Base-by-base conservation (phyloP, 2,329 filamentous ascomycete species). In the Fusarium sambucinum region DNA sequence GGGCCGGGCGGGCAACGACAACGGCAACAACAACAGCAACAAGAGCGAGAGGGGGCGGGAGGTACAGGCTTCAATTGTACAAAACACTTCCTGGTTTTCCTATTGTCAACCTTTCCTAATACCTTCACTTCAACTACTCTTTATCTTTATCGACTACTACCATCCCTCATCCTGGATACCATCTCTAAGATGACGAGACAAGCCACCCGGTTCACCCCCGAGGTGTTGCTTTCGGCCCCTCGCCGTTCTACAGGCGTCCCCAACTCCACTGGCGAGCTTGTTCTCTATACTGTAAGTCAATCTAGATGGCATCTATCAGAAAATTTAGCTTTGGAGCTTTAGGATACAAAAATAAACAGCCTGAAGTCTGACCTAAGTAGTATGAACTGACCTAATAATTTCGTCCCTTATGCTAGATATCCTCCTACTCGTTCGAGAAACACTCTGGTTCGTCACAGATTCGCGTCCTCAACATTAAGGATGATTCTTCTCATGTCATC, bases 361-460 rank as follows among this genome's bases (percentile, higher is more conserved):
- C 27, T 27, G 8, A 27, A 27, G 27, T 27, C 27, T 27, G 8
- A 9, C 27, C 27, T 27, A 27, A 8, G 6, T 27, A 27, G 27
- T 7, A 27, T 9, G 8, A 27, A 27, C 27, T 27, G 27, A 27
- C 27, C 6, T 27, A 27, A 7, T 27, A 27, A 27, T 27, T 9
- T 27, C 27, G 27, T 27, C 27, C 6, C 6, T 9, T 27, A 9
- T 27, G 27, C 27, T 14, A 89, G 77, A 83, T 89, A 17, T 92
- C 91, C 1, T 88, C 90, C 3, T 97, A 97, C 78, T 94, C 89
- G 7, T 97, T 97, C 78, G 84, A 91, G 38, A 85, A 87, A 1
- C 93, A 96, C 76, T 84, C 84, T 46, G 91, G 90, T 75, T 86
- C 85, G 7, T 85, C 83, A 62, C 90, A 94, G 80, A 89, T 91